Base-by-base conservation (phyloP, 2,329 filamentous ascomycete genomes). In the Fusarium buharicum region DNA sequence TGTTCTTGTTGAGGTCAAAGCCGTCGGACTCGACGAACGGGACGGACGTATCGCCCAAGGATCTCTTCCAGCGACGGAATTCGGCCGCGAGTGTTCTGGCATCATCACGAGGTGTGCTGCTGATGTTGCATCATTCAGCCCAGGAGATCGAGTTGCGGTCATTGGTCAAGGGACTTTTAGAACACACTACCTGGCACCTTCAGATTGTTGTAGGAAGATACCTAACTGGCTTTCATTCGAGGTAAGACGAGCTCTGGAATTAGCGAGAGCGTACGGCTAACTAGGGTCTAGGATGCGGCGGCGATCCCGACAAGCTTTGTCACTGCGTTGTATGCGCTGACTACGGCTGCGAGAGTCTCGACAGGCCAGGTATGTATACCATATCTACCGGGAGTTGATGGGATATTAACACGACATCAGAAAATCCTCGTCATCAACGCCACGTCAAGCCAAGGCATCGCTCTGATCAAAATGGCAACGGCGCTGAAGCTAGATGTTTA, bases 211-310 rank as follows among this genome's bases (percentile, higher is more conserved):
- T 13, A 56, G 36, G 1, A 68, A 56, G 45, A 64, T 68, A 34
- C 65, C 65, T 12, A 55, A 67, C 33, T 68, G 55, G 62, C 53
- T 68, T 12, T 64, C 65, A 22, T 68, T 68, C 11, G 65, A 68
- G 49, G 64, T 67, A 22, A 53, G 50, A 53, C 30, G n/a, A 49
- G 2, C 4, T 24, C 13, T 24, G 3, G 2, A 22, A 3, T 31
- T 28, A 8, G 6, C 50, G 37, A 14, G 43, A 43, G 1, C 0
- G 5, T 24, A 14, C 6, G n/a, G 9, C 39, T 67, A 40, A 67
- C 16, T 14, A 9, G 16, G 6, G 7, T 38, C 16, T 12, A 67
- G 59, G 53, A 67, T 50, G 65, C 65, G 14, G 62, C 65, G 1
- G 46, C 65, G 1, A 59, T 68, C 10, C 65, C 65, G 14, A 58